Evolutionary conservation across 2,329 filamentous ascomycete genomes (phyloP), one percentile per base, ranked within the genome.

Genomic region (Xylariales sp.): DNA sequence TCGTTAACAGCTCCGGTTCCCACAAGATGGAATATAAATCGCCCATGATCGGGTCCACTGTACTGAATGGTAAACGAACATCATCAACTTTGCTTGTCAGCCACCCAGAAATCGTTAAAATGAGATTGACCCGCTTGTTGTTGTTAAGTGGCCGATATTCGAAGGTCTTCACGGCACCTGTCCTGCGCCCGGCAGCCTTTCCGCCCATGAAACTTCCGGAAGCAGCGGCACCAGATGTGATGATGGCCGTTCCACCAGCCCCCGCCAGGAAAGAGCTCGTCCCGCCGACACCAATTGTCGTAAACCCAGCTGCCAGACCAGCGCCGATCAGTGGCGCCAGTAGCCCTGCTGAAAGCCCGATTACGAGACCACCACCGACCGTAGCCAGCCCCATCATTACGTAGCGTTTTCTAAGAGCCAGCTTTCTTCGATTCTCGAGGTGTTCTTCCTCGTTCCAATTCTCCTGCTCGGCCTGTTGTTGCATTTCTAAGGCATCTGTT

Each of bases 21-120:
- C 96, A 99, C 66, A 97, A 84, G 10, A 99, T 91, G 0, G 95
- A 97, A 81, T 99, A 99, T 16, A 99, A 90, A 77, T 99, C 96
- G 12, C 96, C 96, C 96, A 99, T 99, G 70, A 98, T 89, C 0
- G 97, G 93, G 79, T 99, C 94, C 6, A 99, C 91, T 0, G 97
- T 99, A 82, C 94, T 97, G 80, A 92, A 99, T 7, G 96, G 96
- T 75, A 99, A 82, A 68, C 96, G 92, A 57, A 99, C 94, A 79
- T 99, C 96, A 81, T 99, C 96, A 61, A 97, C 90, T 77, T 97
- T 98, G 75, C 97, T 96, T 48, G 93, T 97, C 92, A 99, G 97
- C 96, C 96, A 99, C 3, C 96, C 96, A 0, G 95, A 94, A 36
- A 99, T 89, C 0, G 96, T 98, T 46, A 99, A 90, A 71, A 99